phyloP scores from a whole-genome alignment of 2,329 filamentous ascomycete species.

The Curvularia lunata region DNA sequence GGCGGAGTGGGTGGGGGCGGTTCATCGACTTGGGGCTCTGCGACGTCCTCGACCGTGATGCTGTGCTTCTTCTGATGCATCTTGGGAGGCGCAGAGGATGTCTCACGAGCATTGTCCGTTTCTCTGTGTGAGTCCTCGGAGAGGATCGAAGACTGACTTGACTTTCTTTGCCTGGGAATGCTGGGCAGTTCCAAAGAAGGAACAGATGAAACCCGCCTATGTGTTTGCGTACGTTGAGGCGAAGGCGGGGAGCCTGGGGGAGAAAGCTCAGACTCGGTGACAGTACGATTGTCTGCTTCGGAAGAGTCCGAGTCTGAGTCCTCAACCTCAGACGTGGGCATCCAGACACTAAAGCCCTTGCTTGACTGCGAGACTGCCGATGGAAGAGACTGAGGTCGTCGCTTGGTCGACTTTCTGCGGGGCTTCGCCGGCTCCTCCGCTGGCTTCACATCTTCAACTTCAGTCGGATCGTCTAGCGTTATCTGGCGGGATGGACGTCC shows the following conservation, averaged over 20 bases:
- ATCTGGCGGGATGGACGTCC: slow-evolving; percentile 45
- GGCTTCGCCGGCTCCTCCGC: slow-evolving; percentile 28
- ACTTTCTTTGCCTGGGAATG: slow-evolving; percentile 54
- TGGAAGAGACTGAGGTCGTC: slow-evolving; percentile 35
- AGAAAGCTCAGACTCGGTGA: slow-evolving; percentile 25
- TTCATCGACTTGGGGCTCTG: slow-evolving; percentile 23
- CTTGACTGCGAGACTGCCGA: slow-evolving; percentile 32
- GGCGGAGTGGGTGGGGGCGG: slow-evolving; percentile 55
- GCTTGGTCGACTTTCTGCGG: slow-evolving; percentile 41
- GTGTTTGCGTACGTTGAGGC: slow-evolving; percentile 46
- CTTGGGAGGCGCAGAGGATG: slow-evolving; percentile 40
- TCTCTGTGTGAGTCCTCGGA: slow-evolving; percentile 25
- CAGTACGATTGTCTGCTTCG: slow-evolving; percentile 37
- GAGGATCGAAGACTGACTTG: slow-evolving; percentile 49
- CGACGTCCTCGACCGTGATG: slow-evolving; percentile 20
- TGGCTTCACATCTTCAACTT: slow-evolving; percentile 20
- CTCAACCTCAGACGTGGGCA: slow-evolving; percentile 52
- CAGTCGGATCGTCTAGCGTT: slow-evolving; percentile 42
- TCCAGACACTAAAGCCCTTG: slow-evolving; percentile 58
- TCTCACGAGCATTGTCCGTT: slow-evolving; percentile 20
- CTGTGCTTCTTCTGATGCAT: slow-evolving; percentile 33
- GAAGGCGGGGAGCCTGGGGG: slow-evolving; percentile 33
- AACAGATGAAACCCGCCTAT: slow-evolving; percentile 57
- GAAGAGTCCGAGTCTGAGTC: slow-evolving; percentile 36
- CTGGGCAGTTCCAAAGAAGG: slow-evolving; percentile 55